A percentile compares a stretch with the other conserved stretches of the same genome.
These are phyloP conservation scores for Saccharomycopsis babjevae DNA, from an alignment of 805 yeast species.

Conservation along the genomic window DNA sequence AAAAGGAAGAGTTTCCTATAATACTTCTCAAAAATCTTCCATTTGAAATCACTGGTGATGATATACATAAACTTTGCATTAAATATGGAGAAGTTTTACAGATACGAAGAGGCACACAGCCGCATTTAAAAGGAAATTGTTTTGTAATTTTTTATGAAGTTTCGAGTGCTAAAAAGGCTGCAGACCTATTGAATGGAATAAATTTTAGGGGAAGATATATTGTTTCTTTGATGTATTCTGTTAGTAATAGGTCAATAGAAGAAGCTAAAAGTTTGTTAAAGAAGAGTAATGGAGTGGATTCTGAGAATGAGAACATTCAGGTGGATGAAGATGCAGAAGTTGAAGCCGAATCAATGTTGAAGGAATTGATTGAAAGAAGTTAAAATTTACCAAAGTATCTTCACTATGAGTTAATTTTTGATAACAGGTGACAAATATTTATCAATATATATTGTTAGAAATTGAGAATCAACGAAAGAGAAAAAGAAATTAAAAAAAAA, in stretches of 20 bases:
- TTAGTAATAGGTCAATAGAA: conserved; percentile 24
- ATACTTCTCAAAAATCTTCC: conserved; percentile 34
- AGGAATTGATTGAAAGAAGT: not conserved
- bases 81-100: conserved; percentile 31
- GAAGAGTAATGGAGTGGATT: not conserved
- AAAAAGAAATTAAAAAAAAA: not conserved
- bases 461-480: not conserved
- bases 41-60: conserved; percentile 25
- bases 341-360: not conserved
- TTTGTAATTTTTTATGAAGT: conserved; percentile 29
- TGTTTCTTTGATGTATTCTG: conserved; percentile 28
- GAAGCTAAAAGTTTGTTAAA: conserved; percentile 14
- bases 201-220: conserved; percentile 33
- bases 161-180: conserved; percentile 26
- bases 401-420: not conserved
- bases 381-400: too few relatives aligned
- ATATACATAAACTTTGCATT: conserved; percentile 27
- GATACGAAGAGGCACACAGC: conserved; percentile 23
- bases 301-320: not conserved
- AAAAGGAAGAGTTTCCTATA: conserved; percentile 14
- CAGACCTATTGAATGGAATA: conserved; percentile 31
- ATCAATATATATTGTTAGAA: not conserved
- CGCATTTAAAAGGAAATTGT: conserved; percentile 27
- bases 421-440: not conserved
- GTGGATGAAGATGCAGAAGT: not conserved